Conservation (phyloP, 2,329 filamentous ascomycete species). For the Colletotrichum tropicale region DNA sequence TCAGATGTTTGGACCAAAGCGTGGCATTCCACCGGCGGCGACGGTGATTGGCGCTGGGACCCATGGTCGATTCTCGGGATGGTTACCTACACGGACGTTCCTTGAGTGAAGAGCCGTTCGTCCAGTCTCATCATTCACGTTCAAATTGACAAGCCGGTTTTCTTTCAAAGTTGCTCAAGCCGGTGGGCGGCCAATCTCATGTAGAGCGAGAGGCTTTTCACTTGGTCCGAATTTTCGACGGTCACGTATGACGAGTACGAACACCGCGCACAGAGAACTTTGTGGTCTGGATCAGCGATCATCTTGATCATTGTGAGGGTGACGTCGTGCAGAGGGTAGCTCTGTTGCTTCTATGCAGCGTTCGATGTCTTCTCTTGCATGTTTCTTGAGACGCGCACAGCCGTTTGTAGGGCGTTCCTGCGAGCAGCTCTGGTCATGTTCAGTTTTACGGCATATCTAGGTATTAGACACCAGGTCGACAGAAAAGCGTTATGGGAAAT, state of each 20-base stretch:
- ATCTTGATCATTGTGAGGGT: background rate
- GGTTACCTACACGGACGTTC: background rate
- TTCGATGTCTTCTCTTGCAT: background rate
- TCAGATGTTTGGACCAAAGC: background rate
- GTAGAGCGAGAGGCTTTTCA: background rate
- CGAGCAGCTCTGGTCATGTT: background rate
- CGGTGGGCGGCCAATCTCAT: background rate
- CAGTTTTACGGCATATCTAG: background rate
- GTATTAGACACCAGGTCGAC: background rate
- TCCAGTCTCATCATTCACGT: background rate
- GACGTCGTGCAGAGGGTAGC: background rate
- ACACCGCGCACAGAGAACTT: background rate
- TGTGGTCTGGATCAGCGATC: background rate
- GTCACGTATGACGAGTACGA: background rate
- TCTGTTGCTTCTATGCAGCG: background rate
- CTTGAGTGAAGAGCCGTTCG: background rate
- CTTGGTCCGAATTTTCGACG: background rate
- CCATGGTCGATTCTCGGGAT: background rate
- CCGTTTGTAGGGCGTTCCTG: background rate
- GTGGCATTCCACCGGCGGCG: background rate
- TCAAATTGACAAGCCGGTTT: background rate
- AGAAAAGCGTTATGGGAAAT: background rate
- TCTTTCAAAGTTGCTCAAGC: background rate
- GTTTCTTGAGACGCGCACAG: background rate
- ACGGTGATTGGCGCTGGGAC: slow-evolving; percentile 2